A percentile compares a stretch with the other conserved stretches of the same genome.
Conservation (phyloP, 2,329 filamentous ascomycete genomes). For the Tolypocladium cylindrosporum region DNA sequence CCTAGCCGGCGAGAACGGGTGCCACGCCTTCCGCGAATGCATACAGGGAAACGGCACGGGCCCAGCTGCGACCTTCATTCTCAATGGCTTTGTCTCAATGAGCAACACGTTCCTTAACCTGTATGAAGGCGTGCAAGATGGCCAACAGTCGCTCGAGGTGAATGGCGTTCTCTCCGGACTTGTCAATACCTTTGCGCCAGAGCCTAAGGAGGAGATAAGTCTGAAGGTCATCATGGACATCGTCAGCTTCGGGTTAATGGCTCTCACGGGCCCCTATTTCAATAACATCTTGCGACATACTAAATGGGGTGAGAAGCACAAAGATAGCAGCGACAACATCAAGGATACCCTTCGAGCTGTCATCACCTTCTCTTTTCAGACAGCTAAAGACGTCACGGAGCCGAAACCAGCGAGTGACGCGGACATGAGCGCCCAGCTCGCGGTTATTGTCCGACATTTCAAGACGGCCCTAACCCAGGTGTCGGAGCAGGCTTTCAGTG, state of each 20-base stretch:
- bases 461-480: neutral
- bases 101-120: neutral
- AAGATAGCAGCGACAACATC: neutral
- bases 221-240: neutral
- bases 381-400: neutral
- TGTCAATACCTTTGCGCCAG: neutral
- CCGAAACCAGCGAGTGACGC: neutral
- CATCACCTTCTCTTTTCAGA: neutral
- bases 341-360: neutral
- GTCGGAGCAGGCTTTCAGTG: neutral
- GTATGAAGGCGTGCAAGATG: neutral
- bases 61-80: neutral
- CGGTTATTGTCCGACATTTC: neutral
- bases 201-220: rapidly evolving
- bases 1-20: neutral
- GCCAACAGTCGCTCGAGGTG: neutral
- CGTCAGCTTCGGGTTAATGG: neutral
- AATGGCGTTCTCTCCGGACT: neutral
- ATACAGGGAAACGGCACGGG: neutral
- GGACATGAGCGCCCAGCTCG: neutral
- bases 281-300: neutral
- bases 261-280: neutral
- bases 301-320: neutral
- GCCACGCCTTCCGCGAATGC: neutral
- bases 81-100: neutral